Base-by-base conservation (phyloP, 805 yeast species). In the Metschnikowia similis region DNA sequence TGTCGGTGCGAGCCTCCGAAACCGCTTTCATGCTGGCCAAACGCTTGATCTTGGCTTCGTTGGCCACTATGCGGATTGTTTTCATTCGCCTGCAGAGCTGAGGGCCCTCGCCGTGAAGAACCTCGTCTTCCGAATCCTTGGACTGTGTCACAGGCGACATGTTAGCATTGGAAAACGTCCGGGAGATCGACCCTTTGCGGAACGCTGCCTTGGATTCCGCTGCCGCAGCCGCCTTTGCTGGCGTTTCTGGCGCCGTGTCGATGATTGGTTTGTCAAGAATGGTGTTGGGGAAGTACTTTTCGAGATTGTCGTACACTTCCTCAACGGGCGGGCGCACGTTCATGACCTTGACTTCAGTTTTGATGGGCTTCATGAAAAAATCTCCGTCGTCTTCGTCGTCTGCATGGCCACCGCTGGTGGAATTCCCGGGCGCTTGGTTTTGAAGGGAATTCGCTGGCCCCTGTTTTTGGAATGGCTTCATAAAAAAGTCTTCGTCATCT, bases 321-420 rank as follows among this genome's bases (percentile, higher is more conserved):
- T 92, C 98, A 1, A 96, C 86, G 0, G 98, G 90, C 2, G 99
- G 99, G 64, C 99, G 82, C 13, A 94, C 85, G 7, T 85, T 83
- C 89, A 72, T 67, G 5, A 50, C 54, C 43, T 56, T 45, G 48
- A 49, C 34, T n/a, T 34, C 27, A 10, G 26, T 10, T 28, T 50
- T 50, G 34, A 39, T 45, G 8, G 53, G 58, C 28, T 60, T 60
- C 49, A 60, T 49, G 47, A 58, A 60, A 40, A 60, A 60, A 10
- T 56, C 58, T 10, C 42, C 48, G 8, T 38, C 30, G 14, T n/a
- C 27, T 10, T 34, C 11, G 13, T 32, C 34, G 13, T 9, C 13
- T 31, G 10, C 13, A 3, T 3, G 34, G 6, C 13, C 34, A 21
- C 21, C 21, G 4, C 21, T 21, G 21, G 21, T 21, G 21, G 21